phyloP scores from a whole-genome alignment of 192 early-diverging fungal species.

The Geranomyces variabilis region DNA sequence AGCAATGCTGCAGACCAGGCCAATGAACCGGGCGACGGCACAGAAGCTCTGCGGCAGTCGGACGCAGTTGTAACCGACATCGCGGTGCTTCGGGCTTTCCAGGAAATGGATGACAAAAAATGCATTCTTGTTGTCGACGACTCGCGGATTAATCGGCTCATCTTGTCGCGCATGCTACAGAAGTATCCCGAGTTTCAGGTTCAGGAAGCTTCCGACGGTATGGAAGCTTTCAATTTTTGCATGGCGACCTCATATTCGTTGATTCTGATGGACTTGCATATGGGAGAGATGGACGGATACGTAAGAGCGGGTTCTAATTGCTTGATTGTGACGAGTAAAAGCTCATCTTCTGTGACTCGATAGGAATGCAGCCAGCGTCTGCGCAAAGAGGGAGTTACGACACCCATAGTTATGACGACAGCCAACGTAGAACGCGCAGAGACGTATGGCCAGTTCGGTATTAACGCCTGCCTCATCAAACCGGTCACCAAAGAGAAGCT shows the following conservation, averaged over 20 bases:
- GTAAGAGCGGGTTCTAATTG: not conserved
- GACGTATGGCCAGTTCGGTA: not conserved
- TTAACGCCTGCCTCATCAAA: constrained; percentile 12
- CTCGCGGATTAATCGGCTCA: constrained; percentile 13
- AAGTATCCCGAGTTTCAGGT: constrained; percentile 13
- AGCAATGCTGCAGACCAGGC: too few species aligned
- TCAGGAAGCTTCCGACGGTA: constrained; percentile 22
- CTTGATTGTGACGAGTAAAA: not conserved
- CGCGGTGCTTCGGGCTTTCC: not conserved
- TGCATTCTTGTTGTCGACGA: constrained; percentile 28
- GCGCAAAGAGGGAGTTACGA: constrained; percentile 16
- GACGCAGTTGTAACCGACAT: not conserved
- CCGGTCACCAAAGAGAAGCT: constrained; percentile 11
- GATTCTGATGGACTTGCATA: constrained; percentile 23
- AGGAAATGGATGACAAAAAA: not conserved
- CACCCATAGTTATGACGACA: constrained; percentile 30
- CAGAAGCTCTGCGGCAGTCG: not conserved
- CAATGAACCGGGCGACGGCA: not conserved
- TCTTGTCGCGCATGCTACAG: constrained; percentile 23
- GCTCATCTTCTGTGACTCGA: too few species aligned
- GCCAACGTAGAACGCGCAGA: not conserved
- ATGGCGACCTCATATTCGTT: not conserved
- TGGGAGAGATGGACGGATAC: constrained; percentile 19
- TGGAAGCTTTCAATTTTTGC: constrained; percentile 21
- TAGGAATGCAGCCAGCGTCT: constrained; percentile 13